Base-by-base conservation (phyloP, 2,329 filamentous ascomycete genomes). In the Fusarium poae region DNA sequence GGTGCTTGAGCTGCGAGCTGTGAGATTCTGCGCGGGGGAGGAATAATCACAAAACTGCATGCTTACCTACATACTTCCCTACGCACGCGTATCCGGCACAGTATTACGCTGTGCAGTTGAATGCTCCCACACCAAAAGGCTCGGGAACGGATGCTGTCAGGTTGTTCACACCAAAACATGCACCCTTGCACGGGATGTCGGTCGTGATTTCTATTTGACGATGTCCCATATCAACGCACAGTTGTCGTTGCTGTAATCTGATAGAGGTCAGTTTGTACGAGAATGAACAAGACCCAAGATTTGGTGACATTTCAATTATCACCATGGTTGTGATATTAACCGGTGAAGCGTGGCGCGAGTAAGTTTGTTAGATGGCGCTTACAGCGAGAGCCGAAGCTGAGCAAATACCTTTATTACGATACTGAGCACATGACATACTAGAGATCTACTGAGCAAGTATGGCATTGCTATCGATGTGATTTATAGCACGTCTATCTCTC, bases 151-250 rank as follows among this genome's bases (percentile, higher is more conserved):
- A 46, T 54, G 62, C 12, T 39, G 35, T 39, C 35, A 39, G n/a
- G n/a, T 70, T 64, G 67, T 64, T 54, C 57, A 70, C 67, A 64
- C 67, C 66, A 57, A 34, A 6, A 48, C 18, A 37, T 23, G 15
- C 29, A 68, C 57, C 65, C 65, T 55, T 68, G 51, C 46, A 70
- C 57, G 48, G 65, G 62, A 69, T 55, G 45, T 69, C 67, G 67
- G 62, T 53, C 34, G n/a, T 67, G 49, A 18, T 60, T 67, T 39
- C 30, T 67, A 70, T 70, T 70, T 65, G 67, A 59, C 51, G 51
- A 42, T 44, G 65, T 58, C 50, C 39, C 56, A 67, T 44, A 52
- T 40, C n/a, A 57, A 48, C 21, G 34, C 3, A 15, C 20, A 21
- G n/a, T 23, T 56, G n/a, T n/a, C 54, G 11, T 35, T 30, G 12